Evolutionary conservation across 164 flowering plant genomes (phyloP).

Genomic region (Pachysandra terminalis): DNA sequence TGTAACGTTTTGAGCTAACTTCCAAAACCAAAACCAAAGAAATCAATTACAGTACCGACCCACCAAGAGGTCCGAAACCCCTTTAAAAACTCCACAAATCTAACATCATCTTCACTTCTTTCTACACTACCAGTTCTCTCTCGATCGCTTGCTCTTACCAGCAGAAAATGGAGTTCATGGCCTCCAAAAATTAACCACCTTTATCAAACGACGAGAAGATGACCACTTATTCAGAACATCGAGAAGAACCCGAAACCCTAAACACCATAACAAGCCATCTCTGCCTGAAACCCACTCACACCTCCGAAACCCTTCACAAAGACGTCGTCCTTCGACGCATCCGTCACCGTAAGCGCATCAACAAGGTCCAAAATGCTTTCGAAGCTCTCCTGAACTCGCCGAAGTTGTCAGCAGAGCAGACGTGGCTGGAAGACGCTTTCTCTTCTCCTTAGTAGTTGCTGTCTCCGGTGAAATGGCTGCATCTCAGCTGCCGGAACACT

Average conservation of each 20-base stretch:
- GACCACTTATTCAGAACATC: slow-evolving; percentile 11
- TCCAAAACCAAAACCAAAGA: too few species aligned
- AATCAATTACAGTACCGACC: too few species aligned
- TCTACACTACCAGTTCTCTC: too few species aligned
- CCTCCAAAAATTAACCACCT: slow-evolving; percentile 22
- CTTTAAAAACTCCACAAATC: too few species aligned
- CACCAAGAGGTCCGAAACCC: too few species aligned
- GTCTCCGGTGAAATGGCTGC: not conserved
- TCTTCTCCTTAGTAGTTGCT: slow-evolving; percentile 24
- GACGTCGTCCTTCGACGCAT: slow-evolving; percentile 57
- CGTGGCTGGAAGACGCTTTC: slow-evolving; percentile 43
- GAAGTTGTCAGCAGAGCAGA: slow-evolving; percentile 3
- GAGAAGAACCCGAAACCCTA: slow-evolving; percentile 5
- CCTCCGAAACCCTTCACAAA: slow-evolving; percentile 36
- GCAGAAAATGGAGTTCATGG: slow-evolving; percentile 32
- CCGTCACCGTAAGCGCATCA: slow-evolving; percentile 46
- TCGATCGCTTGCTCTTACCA: too few species aligned
- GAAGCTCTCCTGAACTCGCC: slow-evolving; percentile 16
- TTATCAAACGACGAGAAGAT: slow-evolving; percentile 19
- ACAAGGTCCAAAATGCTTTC: slow-evolving; percentile 29
- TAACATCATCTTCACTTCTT: too few species aligned
- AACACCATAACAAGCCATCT: slow-evolving; percentile 36
- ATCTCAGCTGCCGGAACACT: too few species aligned
- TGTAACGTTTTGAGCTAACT: too few species aligned
- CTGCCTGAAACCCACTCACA: slow-evolving; percentile 30